Evolutionary conservation across 805 yeast genomes (phyloP).

Genomic region (Kuraishia hungarica): DNA sequence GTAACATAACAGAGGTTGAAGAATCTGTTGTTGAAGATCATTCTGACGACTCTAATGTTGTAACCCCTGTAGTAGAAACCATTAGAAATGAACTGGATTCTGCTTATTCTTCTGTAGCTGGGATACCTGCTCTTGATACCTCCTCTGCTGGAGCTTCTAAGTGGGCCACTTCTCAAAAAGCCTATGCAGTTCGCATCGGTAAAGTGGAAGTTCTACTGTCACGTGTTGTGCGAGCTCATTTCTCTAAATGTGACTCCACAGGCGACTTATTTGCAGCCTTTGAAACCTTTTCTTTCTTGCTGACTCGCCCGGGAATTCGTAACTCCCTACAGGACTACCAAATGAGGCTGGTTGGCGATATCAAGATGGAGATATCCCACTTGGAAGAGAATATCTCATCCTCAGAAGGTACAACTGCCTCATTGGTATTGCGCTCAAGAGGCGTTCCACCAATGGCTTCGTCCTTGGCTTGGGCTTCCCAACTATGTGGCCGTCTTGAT

Average conservation of each 20-base stretch:
- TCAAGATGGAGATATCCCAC: constrained; percentile 22
- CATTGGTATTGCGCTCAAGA: constrained; percentile 13
- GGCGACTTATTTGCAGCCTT: constrained; percentile 45
- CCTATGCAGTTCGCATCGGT: constrained; percentile 33
- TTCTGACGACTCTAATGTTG: background rate
- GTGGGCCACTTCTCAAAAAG: constrained; percentile 33
- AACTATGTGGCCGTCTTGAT: constrained; percentile 34
- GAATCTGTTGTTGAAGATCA: background rate
- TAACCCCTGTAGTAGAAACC: background rate
- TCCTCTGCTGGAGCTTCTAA: constrained; percentile 23
- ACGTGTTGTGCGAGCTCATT: constrained; percentile 25
- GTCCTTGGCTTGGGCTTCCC: constrained; percentile 43
- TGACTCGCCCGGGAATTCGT: constrained; percentile 45
- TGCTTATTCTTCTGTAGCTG: constrained; percentile 32
- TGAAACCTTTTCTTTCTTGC: constrained; percentile 36
- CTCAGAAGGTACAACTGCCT: background rate
- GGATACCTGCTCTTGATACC: constrained; percentile 29
- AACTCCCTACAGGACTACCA: constrained; percentile 57
- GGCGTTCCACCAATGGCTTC: constrained; percentile 42
- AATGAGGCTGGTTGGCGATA: constrained; percentile 34
- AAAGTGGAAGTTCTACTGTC: constrained; percentile 39
- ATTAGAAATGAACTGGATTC: constrained; percentile 23
- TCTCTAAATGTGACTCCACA: constrained; percentile 31
- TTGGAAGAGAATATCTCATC: background rate
- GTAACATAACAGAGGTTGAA: background rate